Evolutionary conservation across 1,284 basidiomycete species (phyloP), one percentile per base, ranked within the genome.

Genomic region (Fomitiporia mediterranea): DNA sequence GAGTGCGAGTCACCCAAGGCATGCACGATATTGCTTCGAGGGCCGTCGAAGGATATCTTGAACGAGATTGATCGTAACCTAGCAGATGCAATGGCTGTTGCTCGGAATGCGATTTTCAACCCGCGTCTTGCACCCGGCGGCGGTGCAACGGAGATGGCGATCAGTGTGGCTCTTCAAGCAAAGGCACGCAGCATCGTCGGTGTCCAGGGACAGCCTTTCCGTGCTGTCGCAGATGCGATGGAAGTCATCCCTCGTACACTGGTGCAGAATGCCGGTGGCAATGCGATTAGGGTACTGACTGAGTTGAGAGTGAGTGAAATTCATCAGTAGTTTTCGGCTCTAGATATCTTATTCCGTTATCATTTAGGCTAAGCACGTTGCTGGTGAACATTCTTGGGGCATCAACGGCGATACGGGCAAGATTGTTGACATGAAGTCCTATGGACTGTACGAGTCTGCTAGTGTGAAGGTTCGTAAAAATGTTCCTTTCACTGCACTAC

Each of bases 61-160:
- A 97, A 98, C 73, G 96, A 99, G 74, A 92, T 98, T 65, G 96
- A 99, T 72, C 84, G 95, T 47, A 99, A 99, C 73, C 80, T 99
- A 28, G 94, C 94, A 0, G 97, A 99, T 65, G 96, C 96, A 40
- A 98, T 99, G 91, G 85, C 89, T 23, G 94, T 98, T 42, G 96
- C 96, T 0, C 85, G 96, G 32, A 99, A 98, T 66, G 96, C 95
- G 39, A 88, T 98, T 58, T 98, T 99, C 77, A 91, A 98, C 75
- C 96, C 96, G 0, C 72, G 80, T 11, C 84, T 99, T 19, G 89
- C 90, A 0, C 96, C 96, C 0, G 95, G 96, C 13, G 95, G 96
- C 21, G 96, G 96, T 43, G 96, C 96, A 11, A 97, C 94, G 1
- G 96, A 99, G 76, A 98, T 99, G 94, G 96, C 95, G 0, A 88